phyloP scores from a whole-genome alignment of 768 basidiomycete genomes.

The Dentipellis fragilis region DNA sequence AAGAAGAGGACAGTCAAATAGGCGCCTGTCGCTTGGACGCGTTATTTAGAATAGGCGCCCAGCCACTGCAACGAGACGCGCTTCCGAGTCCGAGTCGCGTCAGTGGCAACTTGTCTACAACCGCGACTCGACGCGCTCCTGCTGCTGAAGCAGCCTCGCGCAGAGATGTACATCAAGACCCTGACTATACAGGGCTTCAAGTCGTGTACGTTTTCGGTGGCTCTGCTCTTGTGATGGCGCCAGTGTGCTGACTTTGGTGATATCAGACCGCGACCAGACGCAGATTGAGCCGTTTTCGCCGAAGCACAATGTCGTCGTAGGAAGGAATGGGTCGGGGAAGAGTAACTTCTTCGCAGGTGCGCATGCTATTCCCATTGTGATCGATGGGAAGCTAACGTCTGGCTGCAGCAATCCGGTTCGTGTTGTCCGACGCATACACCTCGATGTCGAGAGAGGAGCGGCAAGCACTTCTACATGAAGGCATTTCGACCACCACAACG shows the following conservation, averaged over 20 bases:
- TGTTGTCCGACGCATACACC: conserved; percentile 94
- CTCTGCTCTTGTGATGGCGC: conserved; percentile 4
- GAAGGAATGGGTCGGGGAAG: conserved; percentile 95
- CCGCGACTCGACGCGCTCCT: too few relatives aligned
- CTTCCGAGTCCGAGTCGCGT: too few relatives aligned
- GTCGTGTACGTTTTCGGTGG: conserved; percentile 54
- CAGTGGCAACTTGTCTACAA: too few relatives aligned
- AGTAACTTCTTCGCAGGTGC: conserved; percentile 95
- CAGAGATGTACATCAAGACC: conserved; percentile 73
- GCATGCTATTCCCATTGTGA: conserved; percentile 14
- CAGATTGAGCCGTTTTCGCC: conserved; percentile 93
- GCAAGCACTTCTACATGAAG: conserved; percentile 88
- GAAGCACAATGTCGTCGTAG: conserved; percentile 92
- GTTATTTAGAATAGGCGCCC: too few relatives aligned
- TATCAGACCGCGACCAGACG: conserved; percentile 72
- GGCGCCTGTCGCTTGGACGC: too few relatives aligned
- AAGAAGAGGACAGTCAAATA: too few relatives aligned
- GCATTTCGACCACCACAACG: conserved; percentile 78
- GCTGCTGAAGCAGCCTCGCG: not conserved
- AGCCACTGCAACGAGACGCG: too few relatives aligned
- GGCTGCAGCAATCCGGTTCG: conserved; percentile 82
- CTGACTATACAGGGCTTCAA: conserved; percentile 94
- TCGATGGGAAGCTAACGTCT: not conserved
- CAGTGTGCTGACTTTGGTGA: not conserved
- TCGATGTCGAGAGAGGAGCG: conserved; percentile 92